Evolutionary conservation across 169 alveolate species (phyloP), one percentile per base, ranked within the genome.

Genomic region (Eimeria acervulina): DNA sequence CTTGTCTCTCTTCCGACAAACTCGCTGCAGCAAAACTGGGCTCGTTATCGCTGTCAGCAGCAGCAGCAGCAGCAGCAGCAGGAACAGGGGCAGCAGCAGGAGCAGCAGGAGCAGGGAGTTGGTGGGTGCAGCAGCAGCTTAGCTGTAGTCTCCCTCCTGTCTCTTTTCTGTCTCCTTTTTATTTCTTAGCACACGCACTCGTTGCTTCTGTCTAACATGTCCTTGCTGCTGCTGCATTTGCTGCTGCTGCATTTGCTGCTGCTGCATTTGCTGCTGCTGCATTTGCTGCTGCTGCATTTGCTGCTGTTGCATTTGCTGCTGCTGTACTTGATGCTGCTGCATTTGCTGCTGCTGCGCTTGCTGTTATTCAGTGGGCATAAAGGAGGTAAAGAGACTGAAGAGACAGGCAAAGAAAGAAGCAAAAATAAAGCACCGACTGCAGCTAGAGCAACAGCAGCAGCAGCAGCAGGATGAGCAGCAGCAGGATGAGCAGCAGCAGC

Each of bases 401-500:
- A 47, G 55, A 47, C 5, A 36, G 17, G 26, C 36, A 36, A 5
- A 5, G 23, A 72, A 72, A 72, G 52, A 72, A 36, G 83, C 83
- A 72, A 72, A 72, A 17, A 28, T 26, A 7, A 72, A 72, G 44
- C 83, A 72, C 5, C 83, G 28, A 28, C 83, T 13, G 47, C 40
- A 21, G 52, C 83, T 12, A 8, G 44, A 31, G 47, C 44, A 12
- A 44, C 83, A 72, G 26, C 47, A 72, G 47, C 74, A 63, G 74
- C 74, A 63, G 74, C 74, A 63, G 74, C 74, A 63, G 74, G 36
- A 17, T 7, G 47, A 72, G 52, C 40, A 72, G 52, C 47, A 72
- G 44, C 47, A 72, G 47, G 28, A 72, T 3, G 44, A 72, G 52
- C 83, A 72, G 83, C 83, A 72, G 47, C 52, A 72, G 52, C 83